A percentile compares a stretch with the other conserved stretches of the same genome.
Conservation (phyloP, 768 basidiomycete genomes). For the Leccinum uliginosum region DNA sequence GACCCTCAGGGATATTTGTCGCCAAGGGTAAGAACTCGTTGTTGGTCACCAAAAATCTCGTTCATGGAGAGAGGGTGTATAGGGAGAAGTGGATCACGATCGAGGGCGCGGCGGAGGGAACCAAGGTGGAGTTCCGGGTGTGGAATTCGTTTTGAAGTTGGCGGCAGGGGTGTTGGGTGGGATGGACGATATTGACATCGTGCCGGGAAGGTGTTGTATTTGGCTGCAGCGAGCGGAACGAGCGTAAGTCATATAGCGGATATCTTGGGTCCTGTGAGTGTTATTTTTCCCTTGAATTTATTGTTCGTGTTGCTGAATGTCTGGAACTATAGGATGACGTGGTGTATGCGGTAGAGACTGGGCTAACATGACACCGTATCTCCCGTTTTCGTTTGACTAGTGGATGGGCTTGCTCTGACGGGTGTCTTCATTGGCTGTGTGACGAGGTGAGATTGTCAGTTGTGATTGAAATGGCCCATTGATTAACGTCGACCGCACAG, state of each 20-base stretch:
- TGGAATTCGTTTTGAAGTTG: slow-evolving; percentile 99
- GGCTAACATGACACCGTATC: slow-evolving; percentile 73
- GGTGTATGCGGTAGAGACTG: slow-evolving; percentile 97
- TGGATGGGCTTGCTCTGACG: slow-evolving; percentile 90
- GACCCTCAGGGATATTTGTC: slow-evolving; percentile 94
- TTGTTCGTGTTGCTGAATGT: slow-evolving; percentile 7
- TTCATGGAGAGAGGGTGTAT: slow-evolving; percentile 96
- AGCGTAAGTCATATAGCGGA: slow-evolving; percentile 99
- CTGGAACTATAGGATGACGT: slow-evolving; percentile 67
- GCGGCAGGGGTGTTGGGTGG: slow-evolving; percentile 97
- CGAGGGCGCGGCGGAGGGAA: slow-evolving; percentile 69
- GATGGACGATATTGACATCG: slow-evolving; percentile 88
- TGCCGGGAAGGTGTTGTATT: slow-evolving; percentile 91
- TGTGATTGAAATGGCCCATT: not conserved
- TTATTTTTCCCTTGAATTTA: not conserved
- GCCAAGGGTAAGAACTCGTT: slow-evolving; percentile 97
- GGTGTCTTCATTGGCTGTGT: slow-evolving; percentile 95
- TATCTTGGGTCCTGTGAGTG: slow-evolving; percentile 88
- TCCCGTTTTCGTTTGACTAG: slow-evolving; percentile 85
- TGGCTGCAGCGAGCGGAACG: slow-evolving; percentile 97
- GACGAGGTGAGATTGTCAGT: slow-evolving; percentile 55
- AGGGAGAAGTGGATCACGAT: slow-evolving; percentile 96
- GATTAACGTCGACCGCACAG: slow-evolving; percentile 36
- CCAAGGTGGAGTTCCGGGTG: slow-evolving; percentile 94
- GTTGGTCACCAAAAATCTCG: slow-evolving; percentile 96